Evolutionary conservation across 106 monocot species (phyloP), one percentile per base, ranked within the genome.

Genomic region (Alisma plantagoaquatica): DNA sequence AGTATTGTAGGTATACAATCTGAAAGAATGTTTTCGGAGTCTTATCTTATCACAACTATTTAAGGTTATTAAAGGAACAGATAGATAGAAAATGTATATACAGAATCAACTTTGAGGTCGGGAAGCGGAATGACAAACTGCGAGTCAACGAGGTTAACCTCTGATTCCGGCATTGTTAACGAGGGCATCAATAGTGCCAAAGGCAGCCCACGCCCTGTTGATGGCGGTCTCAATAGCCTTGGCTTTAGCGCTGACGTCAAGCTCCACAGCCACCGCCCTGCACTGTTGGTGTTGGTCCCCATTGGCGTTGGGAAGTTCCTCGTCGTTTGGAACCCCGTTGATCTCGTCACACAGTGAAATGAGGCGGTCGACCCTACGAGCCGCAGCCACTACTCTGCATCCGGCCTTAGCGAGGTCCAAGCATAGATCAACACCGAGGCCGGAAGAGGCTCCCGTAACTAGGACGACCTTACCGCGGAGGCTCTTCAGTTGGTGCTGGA

Each of bases 151-250:
- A n/a, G n/a, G n/a, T n/a, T n/a, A n/a, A 87, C 87, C 87, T 87
- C 87, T 61, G 8, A 82, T 3, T 17, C 87, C 87, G 20, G 87
- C 82, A 49, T 82, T 87, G 35, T 87, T 87, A 15, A 87, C 41
- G 41, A 87, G 22, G 7, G 60, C 71, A 33, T 87, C 87, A 22
- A 87, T 75, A 43, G 78, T 63, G 1, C 77, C 87, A 29, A 82
- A 87, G 11, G 72, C 64, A 21, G 61, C 62, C 87, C 87, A 82
- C 9, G 87, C 78, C 54, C 23, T 71, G 54, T 56, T 19, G 41
- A 82, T 78, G 0, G 68, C 32, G 8, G 51, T 62, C 44, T 71
- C 81, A 29, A 87, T 66, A 25, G 17, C 69, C 1, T 24, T 0
- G 27, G 64, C 55, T 5, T 53, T 24, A 14, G 56, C 68, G 65